These are phyloP conservation scores for Phylloporus arenicola DNA, from an alignment of 768 basidiomycete species.

Conservation along the genomic window DNA sequence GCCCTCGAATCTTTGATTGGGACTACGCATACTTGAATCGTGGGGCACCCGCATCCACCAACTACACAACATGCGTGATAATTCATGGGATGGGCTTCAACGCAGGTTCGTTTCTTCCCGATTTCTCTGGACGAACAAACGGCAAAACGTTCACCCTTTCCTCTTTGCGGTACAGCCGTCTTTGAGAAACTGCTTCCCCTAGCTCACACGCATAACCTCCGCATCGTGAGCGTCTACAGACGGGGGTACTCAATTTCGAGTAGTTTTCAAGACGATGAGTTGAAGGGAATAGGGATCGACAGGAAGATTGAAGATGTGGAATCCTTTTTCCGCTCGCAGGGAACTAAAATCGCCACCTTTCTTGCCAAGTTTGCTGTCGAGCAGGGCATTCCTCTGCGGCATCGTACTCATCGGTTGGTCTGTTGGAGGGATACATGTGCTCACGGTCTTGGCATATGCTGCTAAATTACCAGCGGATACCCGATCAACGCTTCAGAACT, in stretches of 20 bases:
- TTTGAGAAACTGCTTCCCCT: conserved; percentile 15
- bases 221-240: conserved; percentile 21
- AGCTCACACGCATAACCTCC: conserved; percentile 11
- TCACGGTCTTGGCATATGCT: conserved; percentile 11
- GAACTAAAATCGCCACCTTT: conserved; percentile 15
- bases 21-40: conserved; percentile 4
- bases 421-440: conserved; percentile 10
- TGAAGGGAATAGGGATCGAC: conserved; percentile 5
- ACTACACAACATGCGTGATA: conserved; percentile 22
- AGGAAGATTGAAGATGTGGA: conserved; percentile 16
- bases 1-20: conserved; percentile 5
- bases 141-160: neutral
- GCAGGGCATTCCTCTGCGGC: conserved; percentile 12
- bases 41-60: conserved; percentile 12
- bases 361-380: conserved; percentile 10
- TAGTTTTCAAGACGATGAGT: conserved; percentile 11
- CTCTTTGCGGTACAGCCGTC: neutral
- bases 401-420: conserved; percentile 20
- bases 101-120: conserved; percentile 9
- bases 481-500: conserved; percentile 7
- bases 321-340: conserved; percentile 11
- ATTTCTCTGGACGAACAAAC: neutral
- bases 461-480: conserved; percentile 4
- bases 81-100: conserved; percentile 20
- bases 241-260: conserved; percentile 24